Percentiles rank a stretch among this genome's conserved stretches.
These are phyloP conservation scores for Termitomyces eurrhizus DNA, from an alignment of 768 basidiomycete genomes.

Conservation along the genomic window DNA sequence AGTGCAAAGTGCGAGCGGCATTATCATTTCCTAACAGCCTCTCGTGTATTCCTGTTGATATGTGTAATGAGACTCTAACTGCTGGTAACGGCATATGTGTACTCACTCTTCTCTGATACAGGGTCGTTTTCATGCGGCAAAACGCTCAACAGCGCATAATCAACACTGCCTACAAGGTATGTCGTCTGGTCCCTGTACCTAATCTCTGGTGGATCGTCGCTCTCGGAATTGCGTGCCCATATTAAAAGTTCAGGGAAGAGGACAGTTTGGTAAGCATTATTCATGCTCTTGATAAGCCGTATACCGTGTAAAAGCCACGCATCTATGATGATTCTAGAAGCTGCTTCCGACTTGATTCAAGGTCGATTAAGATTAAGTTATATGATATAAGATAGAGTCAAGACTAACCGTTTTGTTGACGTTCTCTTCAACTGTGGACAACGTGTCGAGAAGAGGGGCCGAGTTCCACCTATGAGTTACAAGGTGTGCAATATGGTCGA, in stretches of 20 bases:
- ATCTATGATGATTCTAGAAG: background rate
- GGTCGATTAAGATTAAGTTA: background rate
- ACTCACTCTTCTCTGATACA: background rate
- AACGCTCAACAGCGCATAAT: background rate
- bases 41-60: background rate
- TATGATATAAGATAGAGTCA: background rate
- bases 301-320: background rate
- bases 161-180: background rate
- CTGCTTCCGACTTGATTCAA: background rate
- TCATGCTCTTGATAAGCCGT: background rate
- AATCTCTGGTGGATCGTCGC: background rate
- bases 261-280: background rate
- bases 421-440: background rate
- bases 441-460: background rate
- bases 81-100: background rate
- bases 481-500: background rate
- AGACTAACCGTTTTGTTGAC: background rate
- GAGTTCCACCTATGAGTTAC: background rate
- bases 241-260: background rate
- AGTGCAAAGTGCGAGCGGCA: no score
- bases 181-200: background rate
- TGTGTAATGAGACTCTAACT: background rate
- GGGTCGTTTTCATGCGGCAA: background rate
- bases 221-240: background rate
- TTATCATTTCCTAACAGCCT: no score